Evolutionary conservation across 495 filamentous ascomycete species (phyloP), one percentile per base, ranked within the genome.

Genomic region (Daldinia decipiens): DNA sequence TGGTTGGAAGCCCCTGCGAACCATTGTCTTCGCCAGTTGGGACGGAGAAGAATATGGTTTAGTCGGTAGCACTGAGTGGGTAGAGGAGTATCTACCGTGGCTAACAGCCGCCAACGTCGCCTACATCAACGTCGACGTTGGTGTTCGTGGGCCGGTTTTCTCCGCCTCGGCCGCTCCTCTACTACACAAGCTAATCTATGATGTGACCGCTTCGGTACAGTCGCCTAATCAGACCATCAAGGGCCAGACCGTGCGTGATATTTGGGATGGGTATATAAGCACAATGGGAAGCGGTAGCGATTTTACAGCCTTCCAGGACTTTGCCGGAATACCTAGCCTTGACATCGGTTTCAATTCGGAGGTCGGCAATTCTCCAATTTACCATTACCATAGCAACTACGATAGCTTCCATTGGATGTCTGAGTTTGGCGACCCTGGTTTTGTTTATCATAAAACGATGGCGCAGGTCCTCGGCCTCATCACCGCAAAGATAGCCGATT

Each of bases 41-140:
- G 95, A 99, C 74, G 95, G 89, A 31, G 92, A 93, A 75, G 94
- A 97, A 77, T 98, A 97, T 75, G 97, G 96, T 67, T 80, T 96
- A 13, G 87, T 98, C 57, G 95, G 95, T 12, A 94, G 91, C 9
- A 98, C 96, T 1, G 96, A 99, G 79, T 93, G 94, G 82, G 95
- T 99, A 7, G 95, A 99, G 78, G 95, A 99, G 71, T 92, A 92
- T 64, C 79, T 97, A 0, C 91, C 92, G 1, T 97, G 94, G 93
- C 84, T 98, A 9, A 87, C 84, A 9, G 84, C 85, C 24, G 83
- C 92, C 11, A 92, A 90, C 24, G 87, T 97, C 39, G 93, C 94
- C 17, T 99, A 99, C 71, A 77, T 99, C 39, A 99, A 99, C 77
- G 88, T 97, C 52, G 96, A 97, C 71, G 88, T 90, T 15, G 94